Percentiles rank a stretch among this genome's conserved stretches.
Evolutionary conservation across 164 flowering plant genomes (phyloP).

Genomic region (Cinnamomum micranthum): DNA sequence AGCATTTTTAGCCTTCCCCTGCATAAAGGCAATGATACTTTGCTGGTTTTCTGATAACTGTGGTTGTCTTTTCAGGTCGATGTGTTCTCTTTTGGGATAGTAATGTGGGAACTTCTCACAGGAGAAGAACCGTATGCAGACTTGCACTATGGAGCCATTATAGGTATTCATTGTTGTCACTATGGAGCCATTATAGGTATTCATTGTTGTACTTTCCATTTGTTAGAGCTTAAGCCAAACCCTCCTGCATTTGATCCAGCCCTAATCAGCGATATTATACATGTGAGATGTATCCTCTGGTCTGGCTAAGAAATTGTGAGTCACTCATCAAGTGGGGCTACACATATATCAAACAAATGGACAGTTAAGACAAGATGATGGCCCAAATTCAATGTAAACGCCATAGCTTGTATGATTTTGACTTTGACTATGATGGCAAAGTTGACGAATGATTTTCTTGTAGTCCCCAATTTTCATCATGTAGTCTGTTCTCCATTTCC

Average conservation of each 20-base stretch:
- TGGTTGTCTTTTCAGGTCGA: conserved; percentile 56
- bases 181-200: conserved; percentile 93
- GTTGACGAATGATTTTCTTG: too few species aligned
- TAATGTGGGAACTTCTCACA: conserved; percentile 94
- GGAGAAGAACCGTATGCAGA: conserved; percentile 96
- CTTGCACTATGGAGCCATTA: conserved; percentile 89
- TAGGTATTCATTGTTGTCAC: conserved; percentile 54
- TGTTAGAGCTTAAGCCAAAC: background rate
- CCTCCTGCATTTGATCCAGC: background rate
- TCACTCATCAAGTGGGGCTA: too few species aligned
- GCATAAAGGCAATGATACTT: background rate
- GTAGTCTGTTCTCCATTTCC: too few species aligned
- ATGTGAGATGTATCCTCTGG: too few species aligned
- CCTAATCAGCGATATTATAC: background rate
- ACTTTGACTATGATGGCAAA: too few species aligned
- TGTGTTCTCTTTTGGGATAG: conserved; percentile 95
- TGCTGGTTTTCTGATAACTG: background rate
- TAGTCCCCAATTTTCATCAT: too few species aligned
- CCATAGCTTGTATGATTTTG: too few species aligned
- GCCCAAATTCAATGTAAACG: too few species aligned
- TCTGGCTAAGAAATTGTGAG: too few species aligned
- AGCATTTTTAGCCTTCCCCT: background rate
- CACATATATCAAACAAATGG: too few species aligned
- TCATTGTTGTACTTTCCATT: background rate
- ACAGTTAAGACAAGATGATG: too few species aligned